Base-by-base conservation (phyloP, 208 protist species). In the Strigomonas culicis region DNA sequence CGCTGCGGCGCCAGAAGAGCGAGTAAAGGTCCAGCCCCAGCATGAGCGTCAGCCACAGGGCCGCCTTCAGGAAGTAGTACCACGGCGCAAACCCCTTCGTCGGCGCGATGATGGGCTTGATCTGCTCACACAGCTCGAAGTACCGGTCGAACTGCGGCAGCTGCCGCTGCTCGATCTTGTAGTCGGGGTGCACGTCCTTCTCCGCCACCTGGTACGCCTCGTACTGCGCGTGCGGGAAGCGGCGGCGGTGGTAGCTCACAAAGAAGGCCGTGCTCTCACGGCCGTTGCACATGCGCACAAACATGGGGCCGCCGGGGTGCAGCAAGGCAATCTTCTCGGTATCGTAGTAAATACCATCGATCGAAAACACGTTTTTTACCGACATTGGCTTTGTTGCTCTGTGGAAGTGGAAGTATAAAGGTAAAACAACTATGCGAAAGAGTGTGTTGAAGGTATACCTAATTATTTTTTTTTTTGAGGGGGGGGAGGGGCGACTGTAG, bases 341-440 rank as follows among this genome's bases (percentile, higher is more conserved):
- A 57, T 89, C 82, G 58, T 92, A 92, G 72, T 89, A 92, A 58
- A 86, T 76, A 27, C 82, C 86, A 27, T 92, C 86, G 50, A 92
- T 86, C 11, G 74, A 81, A 55, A 89, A 46, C 24, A 89, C 82
- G 71, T 92, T 31, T 30, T 22, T 27, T 36, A 56, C 30, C 6
- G 27, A 57, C 53, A 63, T 63, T 17, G 30, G 1, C 13, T 22
- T 36, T 8, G 17, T 31, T 28, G 22, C 64, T 1, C n/a, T n/a
- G n/a, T n/a, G n/a, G n/a, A n/a, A n/a, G n/a, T n/a, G n/a, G n/a
- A 66, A 28, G 39, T 19, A 56, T 49, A 59, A 56, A n/a, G n/a
- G n/a, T n/a, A n/a, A n/a, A n/a, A n/a, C n/a, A n/a, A n/a, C n/a
- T n/a, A n/a, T n/a, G n/a, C n/a, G n/a, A n/a, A n/a, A n/a, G n/a